phyloP scores from a whole-genome alignment of 2,329 filamentous ascomycete species.

The Sporothrix euskadiensis region DNA sequence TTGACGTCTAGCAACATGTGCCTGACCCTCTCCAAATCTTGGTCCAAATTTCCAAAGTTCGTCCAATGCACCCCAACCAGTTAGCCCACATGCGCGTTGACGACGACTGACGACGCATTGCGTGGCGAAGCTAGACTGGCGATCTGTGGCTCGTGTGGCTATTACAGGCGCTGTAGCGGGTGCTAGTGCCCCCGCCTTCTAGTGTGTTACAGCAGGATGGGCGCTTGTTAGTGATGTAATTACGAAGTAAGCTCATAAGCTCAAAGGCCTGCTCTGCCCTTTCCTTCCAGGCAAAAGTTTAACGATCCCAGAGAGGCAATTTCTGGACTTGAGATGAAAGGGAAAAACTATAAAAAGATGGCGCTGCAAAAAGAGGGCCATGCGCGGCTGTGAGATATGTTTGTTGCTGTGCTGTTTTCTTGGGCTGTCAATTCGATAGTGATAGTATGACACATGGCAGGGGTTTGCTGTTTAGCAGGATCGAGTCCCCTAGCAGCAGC shows the following conservation, averaged over 20 bases:
- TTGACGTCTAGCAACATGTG: background rate
- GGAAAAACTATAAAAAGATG: background rate
- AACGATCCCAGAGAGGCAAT: background rate
- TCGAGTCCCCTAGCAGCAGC: background rate
- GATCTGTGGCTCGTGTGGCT: background rate
- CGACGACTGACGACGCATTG: constrained; percentile 16
- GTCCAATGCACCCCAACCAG: constrained; percentile 20
- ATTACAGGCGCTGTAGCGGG: constrained; percentile 1
- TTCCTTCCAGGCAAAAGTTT: constrained; percentile 5
- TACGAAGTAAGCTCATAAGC: too few relatives aligned
- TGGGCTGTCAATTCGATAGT: background rate
- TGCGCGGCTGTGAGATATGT: background rate
- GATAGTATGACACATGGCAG: background rate
- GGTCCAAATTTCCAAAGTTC: background rate
- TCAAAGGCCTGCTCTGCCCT: background rate
- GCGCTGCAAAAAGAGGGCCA: background rate
- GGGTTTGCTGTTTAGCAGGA: background rate
- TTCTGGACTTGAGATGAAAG: background rate
- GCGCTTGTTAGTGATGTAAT: background rate
- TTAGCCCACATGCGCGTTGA: constrained; percentile 15
- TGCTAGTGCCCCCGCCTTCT: background rate
- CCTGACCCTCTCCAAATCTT: background rate
- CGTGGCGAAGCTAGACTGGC: constrained; percentile 15
- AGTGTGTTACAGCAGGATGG: background rate
- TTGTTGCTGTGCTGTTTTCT: background rate